phyloP scores from a whole-genome alignment of 306 rosid species.

The Phaseolus lunatus region DNA sequence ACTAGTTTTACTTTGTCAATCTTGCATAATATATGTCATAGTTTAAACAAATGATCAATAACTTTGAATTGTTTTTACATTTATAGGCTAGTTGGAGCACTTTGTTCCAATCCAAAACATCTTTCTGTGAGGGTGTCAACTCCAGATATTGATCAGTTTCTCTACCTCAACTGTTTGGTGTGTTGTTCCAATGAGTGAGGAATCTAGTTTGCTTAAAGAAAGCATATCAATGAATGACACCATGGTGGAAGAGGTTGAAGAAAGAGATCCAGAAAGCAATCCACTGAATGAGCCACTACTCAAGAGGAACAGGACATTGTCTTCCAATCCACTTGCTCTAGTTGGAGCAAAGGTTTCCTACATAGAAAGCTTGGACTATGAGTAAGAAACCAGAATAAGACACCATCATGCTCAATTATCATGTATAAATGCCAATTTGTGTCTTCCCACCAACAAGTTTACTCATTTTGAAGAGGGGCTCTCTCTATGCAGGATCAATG shows the following conservation, averaged over 20 bases:
- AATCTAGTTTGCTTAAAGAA: conserved; percentile 42
- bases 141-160: conserved; percentile 10
- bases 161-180: conserved; percentile 7
- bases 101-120: conserved; percentile 28
- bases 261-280: conserved; percentile 75
- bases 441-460: background rate
- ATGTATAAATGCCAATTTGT: background rate
- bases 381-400: conserved; percentile 54
- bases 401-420: conserved; percentile 17
- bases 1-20: background rate
- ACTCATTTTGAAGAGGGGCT: conserved; percentile 19
- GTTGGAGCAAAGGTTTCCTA: conserved; percentile 83
- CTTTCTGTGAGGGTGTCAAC: background rate
- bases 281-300: conserved; percentile 63
- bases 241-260: conserved; percentile 62
- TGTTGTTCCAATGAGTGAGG: conserved; percentile 59
- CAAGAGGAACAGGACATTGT: conserved; percentile 71
- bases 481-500: conserved; percentile 75
- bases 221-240: conserved; percentile 33
- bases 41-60: background rate
- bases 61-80: background rate
- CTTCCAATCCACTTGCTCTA: conserved; percentile 77
- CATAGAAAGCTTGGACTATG: conserved; percentile 88
- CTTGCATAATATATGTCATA: background rate
- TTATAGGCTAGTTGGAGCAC: background rate